Evolutionary conservation across 306 rosid species (phyloP).

Genomic region (Pachyrhizus erosus): DNA sequence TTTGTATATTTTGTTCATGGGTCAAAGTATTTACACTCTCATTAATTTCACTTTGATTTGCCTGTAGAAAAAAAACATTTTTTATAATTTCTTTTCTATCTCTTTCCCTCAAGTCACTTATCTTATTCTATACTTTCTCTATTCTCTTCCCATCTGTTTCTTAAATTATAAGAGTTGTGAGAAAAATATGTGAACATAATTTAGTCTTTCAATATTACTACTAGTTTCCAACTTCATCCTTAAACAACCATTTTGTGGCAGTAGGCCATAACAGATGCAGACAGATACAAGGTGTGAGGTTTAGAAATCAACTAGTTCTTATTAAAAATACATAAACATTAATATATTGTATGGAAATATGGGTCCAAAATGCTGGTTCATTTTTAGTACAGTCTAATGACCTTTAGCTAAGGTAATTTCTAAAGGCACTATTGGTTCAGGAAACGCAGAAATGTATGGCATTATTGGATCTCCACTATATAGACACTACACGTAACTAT

Average conservation of each 20-base stretch:
- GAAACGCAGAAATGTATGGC: slow-evolving; percentile 14
- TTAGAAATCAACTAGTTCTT: slow-evolving; percentile 22
- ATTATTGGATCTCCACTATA: slow-evolving; percentile 14
- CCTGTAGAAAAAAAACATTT: too few relatives aligned
- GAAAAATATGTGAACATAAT: neutral
- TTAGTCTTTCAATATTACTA: neutral
- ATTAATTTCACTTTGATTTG: neutral
- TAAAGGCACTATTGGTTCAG: neutral
- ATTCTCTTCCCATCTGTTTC: neutral
- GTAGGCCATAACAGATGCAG: neutral
- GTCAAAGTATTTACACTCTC: neutral
- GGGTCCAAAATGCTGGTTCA: slow-evolving; percentile 24
- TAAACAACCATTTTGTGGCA: neutral
- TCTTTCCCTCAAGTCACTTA: neutral
- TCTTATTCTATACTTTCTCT: neutral
- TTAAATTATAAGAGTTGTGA: neutral
- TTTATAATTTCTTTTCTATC: too few relatives aligned
- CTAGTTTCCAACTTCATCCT: neutral
- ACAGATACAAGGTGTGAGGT: neutral
- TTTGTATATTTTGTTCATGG: too few relatives aligned
- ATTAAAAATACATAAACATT: slow-evolving; percentile 35
- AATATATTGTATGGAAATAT: slow-evolving; percentile 19
- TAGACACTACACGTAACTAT: slow-evolving; percentile 29
- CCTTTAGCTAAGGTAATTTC: slow-evolving; percentile 18
- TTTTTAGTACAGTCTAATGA: slow-evolving; percentile 28